These are phyloP conservation scores for Saitozyma podzolica DNA, from an alignment of 768 basidiomycete species.

Conservation along the genomic window DNA sequence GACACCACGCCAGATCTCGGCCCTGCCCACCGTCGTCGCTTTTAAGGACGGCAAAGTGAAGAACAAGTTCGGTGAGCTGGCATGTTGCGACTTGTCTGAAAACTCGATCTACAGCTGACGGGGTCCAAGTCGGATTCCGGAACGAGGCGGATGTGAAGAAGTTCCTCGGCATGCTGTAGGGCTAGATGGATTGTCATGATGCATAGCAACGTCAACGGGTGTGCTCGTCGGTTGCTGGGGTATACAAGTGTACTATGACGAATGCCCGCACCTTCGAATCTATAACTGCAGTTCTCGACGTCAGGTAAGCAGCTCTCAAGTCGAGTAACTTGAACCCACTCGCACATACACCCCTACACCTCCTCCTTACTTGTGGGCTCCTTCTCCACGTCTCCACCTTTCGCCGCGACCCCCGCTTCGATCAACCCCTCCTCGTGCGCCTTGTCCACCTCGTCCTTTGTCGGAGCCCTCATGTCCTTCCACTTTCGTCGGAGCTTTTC, in stretches of 20 bases:
- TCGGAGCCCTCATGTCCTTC: not conserved
- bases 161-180: constrained; percentile 34
- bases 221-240: too few relatives aligned
- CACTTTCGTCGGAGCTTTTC: not conserved
- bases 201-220: not conserved
- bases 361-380: not conserved
- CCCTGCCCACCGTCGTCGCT: constrained; percentile 46
- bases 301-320: not conserved
- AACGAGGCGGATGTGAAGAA: constrained; percentile 36
- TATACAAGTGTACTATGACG: too few relatives aligned
- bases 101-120: not conserved
- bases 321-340: not conserved
- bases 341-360: not conserved
- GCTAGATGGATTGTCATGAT: not conserved
- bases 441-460: constrained; percentile 1
- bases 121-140: constrained; percentile 29
- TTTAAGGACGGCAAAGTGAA: constrained; percentile 46
- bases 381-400: not conserved
- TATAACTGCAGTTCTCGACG: not conserved
- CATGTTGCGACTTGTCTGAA: not conserved
- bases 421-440: not conserved
- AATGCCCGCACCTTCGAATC: not conserved
- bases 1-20: constrained; percentile 27
- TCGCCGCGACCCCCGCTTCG: too few relatives aligned
- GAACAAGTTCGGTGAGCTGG: constrained; percentile 44